Evolutionary conservation across 2,329 filamentous ascomycete species (phyloP), one percentile per base, ranked within the genome.

Genomic region (Penicillium capsulatum): DNA sequence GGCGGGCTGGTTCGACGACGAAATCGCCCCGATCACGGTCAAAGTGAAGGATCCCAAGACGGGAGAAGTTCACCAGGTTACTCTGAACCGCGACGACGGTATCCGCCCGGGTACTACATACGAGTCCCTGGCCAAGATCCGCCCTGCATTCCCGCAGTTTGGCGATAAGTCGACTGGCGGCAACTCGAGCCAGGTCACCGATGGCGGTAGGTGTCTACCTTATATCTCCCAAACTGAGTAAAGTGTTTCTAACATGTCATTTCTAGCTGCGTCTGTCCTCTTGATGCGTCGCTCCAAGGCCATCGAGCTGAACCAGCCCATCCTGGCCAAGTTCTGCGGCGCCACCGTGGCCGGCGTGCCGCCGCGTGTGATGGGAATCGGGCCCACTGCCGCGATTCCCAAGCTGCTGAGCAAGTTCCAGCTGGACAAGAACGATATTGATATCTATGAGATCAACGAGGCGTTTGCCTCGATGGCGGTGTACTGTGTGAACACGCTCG

Each of bases 381-480:
- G 71, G 7, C 71, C 71, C 20, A 68, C 69, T 7, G 66, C 79
- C 50, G 79, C 79, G 14, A 80, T 83, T 46, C 80, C 79, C 47
- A 98, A 98, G 79, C 80, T 98, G 19, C 78, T 98, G 31, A 69
- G 69, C 60, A 83, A 92, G 71, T 81, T 84, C 76, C 81, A 84
- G 67, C 69, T 98, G 45, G 79, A 76, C 16, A 72, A 94, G 38
- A 78, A 83, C 43, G 92, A 97, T 56, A 79, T 92, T 47, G 92
- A 98, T 60, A 77, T 97, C 24, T 75, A 91, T 54, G 92, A 97
- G 76, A 70, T 98, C 61, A 98, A 98, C 73, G 92, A 98, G 76
- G 92, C 92, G 1, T 98, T 98, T 59, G 91, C 90, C 15, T 92
- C 86, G 36, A 97, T 97, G 92, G 90, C 88, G 1, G 90, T 96